These are phyloP conservation scores for Podosphaera xanthii DNA, from an alignment of 2,329 filamentous ascomycete species.

Conservation along the genomic window DNA sequence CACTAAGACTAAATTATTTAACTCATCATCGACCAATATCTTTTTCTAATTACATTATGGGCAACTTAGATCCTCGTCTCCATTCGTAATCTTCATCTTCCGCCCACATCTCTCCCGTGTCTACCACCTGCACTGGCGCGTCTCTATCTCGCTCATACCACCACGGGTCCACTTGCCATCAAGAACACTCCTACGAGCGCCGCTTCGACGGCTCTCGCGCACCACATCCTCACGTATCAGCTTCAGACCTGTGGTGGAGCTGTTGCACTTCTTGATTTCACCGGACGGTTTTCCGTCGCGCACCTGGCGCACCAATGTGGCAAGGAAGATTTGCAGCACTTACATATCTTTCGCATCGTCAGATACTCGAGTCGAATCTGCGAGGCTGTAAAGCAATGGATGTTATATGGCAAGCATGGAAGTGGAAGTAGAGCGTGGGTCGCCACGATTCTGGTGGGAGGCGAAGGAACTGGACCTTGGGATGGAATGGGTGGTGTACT, in stretches of 20 bases:
- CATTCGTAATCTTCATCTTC: not conserved
- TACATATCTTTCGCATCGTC: constrained; percentile 12
- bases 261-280: constrained; percentile 31
- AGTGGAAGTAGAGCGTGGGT: constrained; percentile 13
- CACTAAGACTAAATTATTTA: constrained; percentile 8
- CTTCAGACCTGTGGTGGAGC: constrained; percentile 21
- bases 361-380: constrained; percentile 7
- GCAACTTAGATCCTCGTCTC: constrained; percentile 3
- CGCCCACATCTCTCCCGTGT: constrained; percentile 20
- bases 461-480: constrained; percentile 4
- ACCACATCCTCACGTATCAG: constrained; percentile 29
- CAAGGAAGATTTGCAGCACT: constrained; percentile 9
- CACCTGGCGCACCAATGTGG: constrained; percentile 5
- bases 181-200: constrained; percentile 28
- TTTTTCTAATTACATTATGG: constrained; percentile 6
- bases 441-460: constrained; percentile 13
- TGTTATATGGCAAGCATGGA: constrained; percentile 12
- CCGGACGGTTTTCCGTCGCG: constrained; percentile 29
- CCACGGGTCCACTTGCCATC: constrained; percentile 19
- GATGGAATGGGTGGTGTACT: constrained; percentile 2
- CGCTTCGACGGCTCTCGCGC: constrained; percentile 27
- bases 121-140: constrained; percentile 14
- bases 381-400: constrained; percentile 11
- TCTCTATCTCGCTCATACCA: not conserved
- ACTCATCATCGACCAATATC: not conserved